These are phyloP conservation scores for Phytophthora kernoviae DNA, from an alignment of 352 stramenopile species.

Conservation along the genomic window DNA sequence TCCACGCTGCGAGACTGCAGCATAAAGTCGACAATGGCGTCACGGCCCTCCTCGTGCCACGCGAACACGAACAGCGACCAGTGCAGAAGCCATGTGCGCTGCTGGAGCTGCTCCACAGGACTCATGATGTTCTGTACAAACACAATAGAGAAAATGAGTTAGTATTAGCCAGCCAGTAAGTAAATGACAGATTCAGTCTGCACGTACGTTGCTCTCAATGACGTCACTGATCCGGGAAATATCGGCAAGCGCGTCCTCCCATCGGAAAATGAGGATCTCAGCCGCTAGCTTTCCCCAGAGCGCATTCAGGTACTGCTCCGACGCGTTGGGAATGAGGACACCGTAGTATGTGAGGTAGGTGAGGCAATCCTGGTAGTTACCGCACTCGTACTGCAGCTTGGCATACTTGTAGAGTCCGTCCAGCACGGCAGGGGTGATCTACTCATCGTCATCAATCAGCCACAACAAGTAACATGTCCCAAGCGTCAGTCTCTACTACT, in stretches of 20 bases:
- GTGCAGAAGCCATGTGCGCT: conserved; percentile 98
- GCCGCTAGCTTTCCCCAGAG: conserved; percentile 97
- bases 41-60: conserved; percentile 93
- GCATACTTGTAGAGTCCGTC: conserved; percentile 94
- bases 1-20: conserved; percentile 92
- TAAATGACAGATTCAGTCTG: conserved; percentile 2
- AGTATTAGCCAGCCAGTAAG: neutral
- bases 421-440: conserved; percentile 90
- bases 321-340: conserved; percentile 86
- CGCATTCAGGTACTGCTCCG: conserved; percentile 88
- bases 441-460: neutral
- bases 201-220: conserved; percentile 92
- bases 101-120: conserved; percentile 94
- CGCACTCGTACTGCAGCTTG: conserved; percentile 97
- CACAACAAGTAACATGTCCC: neutral
- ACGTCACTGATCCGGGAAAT: conserved; percentile 94
- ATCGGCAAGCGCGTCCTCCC: conserved; percentile 94
- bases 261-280: conserved; percentile 97
- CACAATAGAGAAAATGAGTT: conserved; percentile 10
- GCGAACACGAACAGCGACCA: conserved; percentile 98
- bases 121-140: conserved; percentile 66
- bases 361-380: conserved; percentile 94
- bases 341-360: conserved; percentile 92
- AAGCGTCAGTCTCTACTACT: neutral
- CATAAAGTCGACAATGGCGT: conserved; percentile 98